A percentile compares a stretch with the other conserved stretches of the same genome.
Conservation (phyloP, 306 rosid species). For the Cotoneaster glaucophyllus region DNA sequence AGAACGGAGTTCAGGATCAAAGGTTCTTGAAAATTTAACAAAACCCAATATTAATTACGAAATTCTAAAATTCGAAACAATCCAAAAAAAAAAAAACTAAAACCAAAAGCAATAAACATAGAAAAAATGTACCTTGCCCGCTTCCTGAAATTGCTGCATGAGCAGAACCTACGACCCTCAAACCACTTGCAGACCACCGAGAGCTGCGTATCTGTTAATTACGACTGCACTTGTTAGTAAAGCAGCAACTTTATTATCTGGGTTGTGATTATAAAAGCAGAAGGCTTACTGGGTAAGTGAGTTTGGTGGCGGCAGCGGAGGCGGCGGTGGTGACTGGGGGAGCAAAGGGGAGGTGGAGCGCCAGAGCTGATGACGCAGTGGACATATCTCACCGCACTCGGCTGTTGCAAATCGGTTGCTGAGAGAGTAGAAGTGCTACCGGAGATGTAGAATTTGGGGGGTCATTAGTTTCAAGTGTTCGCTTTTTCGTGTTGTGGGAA, state of each 20-base stretch:
- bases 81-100: neutral
- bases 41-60: neutral
- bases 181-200: slow-evolving; percentile 18
- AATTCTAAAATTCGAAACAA: neutral
- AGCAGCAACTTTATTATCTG: neutral
- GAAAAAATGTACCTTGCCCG: slow-evolving; percentile 30
- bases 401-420: neutral
- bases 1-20: slow-evolving; percentile 65
- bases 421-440: neutral
- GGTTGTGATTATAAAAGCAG: neutral
- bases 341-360: slow-evolving; percentile 17
- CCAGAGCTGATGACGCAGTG: slow-evolving; percentile 8
- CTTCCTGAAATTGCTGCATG: slow-evolving; percentile 37
- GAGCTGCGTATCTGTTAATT: slow-evolving; percentile 18
- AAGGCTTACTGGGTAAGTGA: slow-evolving; percentile 20
- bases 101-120: neutral
- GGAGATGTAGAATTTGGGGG: neutral
- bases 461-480: neutral
- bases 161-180: slow-evolving; percentile 34
- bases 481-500: neutral
- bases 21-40: slow-evolving; percentile 27
- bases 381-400: neutral
- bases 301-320: neutral
- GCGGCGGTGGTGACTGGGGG: slow-evolving; percentile 13
- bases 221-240: neutral